Evolutionary conservation across 2,329 filamentous ascomycete genomes (phyloP), one percentile per base, ranked within the genome.

Genomic region (Sclerotinia trifoliorum): DNA sequence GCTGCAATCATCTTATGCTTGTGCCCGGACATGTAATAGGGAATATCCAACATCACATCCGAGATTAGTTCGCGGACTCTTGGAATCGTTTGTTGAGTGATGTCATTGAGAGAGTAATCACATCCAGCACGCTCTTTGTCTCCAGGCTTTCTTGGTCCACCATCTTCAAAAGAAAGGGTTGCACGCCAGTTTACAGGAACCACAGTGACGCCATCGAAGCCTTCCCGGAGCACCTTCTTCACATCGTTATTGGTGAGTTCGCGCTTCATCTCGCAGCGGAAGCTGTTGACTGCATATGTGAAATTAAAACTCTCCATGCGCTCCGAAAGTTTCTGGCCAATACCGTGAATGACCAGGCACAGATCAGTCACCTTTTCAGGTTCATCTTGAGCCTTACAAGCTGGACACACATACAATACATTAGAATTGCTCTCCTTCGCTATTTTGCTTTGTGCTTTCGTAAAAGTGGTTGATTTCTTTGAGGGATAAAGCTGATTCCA

Each of bases 31-130:
- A 99, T 89, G 80, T 98, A 99, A 77, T 97, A 98, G 0, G 95
- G 95, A 62, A 99, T 94, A 77, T 99, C 95, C 62, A 98, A 90
- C 93, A 99, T 97, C 74, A 99, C 93, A 78, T 99, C 95, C 54
- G 92, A 96, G 70, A 99, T 96, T 77, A 99, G 88, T 76, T 91
- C 92, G 57, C 95, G 89, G n/a, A 99, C 90, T 0, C 92, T 93
- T 0, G 94, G 94, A 42, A 99, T 92, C 0, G 92, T 95, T 54
- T 89, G 86, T 1, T 93, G 94, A 6, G 96, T 97, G 72, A 99
- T 97, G 73, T 98, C 94, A 73, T 94, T 91, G 19, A 99, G 83
- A 0, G 83, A 83, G 76, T 87, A 92, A 48, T 85, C 80, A 78
- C 73, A 85, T 86, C 89, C 89, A 44, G 87, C 83, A n/a, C 82